phyloP scores from a whole-genome alignment of 306 rosid species.

The Acacia melanoxylon region DNA sequence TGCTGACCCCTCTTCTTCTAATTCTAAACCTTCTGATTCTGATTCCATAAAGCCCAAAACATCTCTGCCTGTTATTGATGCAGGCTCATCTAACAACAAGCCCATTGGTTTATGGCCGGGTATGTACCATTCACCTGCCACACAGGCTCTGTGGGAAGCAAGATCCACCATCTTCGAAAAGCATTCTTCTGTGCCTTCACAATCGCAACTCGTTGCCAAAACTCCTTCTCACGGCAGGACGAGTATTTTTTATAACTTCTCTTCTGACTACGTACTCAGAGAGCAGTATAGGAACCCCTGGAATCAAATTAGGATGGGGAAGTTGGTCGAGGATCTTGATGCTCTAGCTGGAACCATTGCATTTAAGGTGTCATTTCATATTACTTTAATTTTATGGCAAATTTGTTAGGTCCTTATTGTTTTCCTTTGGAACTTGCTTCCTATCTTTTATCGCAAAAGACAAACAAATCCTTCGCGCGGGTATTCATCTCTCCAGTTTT shows the following conservation, averaged over 20 bases:
- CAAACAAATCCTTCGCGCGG: background rate
- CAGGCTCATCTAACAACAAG: conserved; percentile 66
- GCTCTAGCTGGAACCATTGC: conserved; percentile 93
- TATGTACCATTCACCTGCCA: conserved; percentile 73
- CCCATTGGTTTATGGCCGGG: conserved; percentile 76
- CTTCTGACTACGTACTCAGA: conserved; percentile 64
- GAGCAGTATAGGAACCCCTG: conserved; percentile 89
- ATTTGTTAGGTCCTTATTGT: background rate
- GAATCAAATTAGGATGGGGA: conserved; percentile 77
- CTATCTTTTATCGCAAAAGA: background rate
- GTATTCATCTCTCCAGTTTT: background rate
- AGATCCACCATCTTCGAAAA: conserved; percentile 58
- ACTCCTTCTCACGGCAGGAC: conserved; percentile 67
- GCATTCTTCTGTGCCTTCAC: background rate
- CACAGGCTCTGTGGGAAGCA: conserved; percentile 88
- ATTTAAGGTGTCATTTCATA: conserved; percentile 48
- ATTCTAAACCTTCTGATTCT: conserved; percentile 16
- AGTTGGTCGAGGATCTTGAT: conserved; percentile 81
- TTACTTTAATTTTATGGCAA: background rate
- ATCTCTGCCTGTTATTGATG: conserved; percentile 49
- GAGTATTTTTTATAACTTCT: conserved; percentile 59
- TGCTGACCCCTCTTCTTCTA: background rate
- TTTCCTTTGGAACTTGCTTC: background rate
- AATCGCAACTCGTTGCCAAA: conserved; percentile 36
- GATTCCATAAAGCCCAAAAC: conserved; percentile 22